Base-by-base conservation (phyloP, 108 stramenopile genomes). In the Schizochytrium sp. region DNA sequence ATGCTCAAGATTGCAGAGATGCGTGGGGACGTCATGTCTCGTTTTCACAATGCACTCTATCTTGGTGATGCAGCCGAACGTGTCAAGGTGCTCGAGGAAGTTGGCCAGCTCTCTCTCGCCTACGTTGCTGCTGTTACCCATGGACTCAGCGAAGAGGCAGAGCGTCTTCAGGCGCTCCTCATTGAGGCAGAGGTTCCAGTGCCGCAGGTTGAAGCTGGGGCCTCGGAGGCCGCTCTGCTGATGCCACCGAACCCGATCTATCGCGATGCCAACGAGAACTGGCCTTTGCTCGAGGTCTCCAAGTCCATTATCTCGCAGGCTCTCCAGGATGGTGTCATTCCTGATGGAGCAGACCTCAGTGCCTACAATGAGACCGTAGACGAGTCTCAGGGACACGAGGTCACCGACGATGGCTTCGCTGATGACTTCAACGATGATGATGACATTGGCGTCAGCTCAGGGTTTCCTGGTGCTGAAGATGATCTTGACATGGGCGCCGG, bases 1-100 rank as follows among this genome's bases (percentile, higher is more conserved):
- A 98, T 98, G 98, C 93, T 97, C 89, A 98, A 97, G 92, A 98
- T 98, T 72, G 97, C 97, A 4, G 95, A 98, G 90, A 96, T 97
- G 96, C 94, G 97, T 59, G 93, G 94, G 53, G 98, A 98, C 91
- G 95, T 96, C 61, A 98, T 98, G 98, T 96, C 96, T 46, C 95
- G 97, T 46, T 98, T 98, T 90, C 98, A 98, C 95, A 98, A 98
- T 92, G 97, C 97, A 47, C 94, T 99, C 19, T 94, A 97, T 88
- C 94, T 98, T 87, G 99, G 99, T 42, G 97, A 98, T 92, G 98
- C 96, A 38, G 89, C 95, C 7, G 97, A 98, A 92, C 96, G 99
- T 19, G 95, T 98, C 42, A 88, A 93, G 61, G 96, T 98, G 44
- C 93, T 99, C 87, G 98, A 98, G 93, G 93, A 95, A 55, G 96